Percentiles rank a stretch among this genome's conserved stretches.
These are phyloP conservation scores for Micromonas commoda DNA, from an alignment of 139 green algal genomes.

Conservation along the genomic window DNA sequence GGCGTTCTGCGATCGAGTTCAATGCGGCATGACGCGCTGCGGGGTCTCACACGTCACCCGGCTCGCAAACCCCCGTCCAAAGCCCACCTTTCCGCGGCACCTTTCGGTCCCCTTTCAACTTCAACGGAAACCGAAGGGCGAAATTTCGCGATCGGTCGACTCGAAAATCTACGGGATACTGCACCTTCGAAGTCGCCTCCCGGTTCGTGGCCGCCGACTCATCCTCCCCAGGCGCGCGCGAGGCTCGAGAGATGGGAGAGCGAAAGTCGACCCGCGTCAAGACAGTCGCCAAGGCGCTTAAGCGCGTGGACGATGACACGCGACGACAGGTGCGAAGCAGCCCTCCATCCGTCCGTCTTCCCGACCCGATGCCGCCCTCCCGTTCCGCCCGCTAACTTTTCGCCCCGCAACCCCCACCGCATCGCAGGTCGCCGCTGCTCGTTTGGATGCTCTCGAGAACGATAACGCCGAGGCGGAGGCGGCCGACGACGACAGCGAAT, in stretches of 20 bases:
- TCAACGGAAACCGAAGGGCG: background rate
- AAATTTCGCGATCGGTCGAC: background rate
- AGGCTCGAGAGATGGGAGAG: background rate
- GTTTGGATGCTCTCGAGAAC: conserved; percentile 66
- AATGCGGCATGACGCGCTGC: background rate
- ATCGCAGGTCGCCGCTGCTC: conserved; percentile 48
- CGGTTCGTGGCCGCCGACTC: background rate
- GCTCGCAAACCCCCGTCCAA: background rate
- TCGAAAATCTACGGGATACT: background rate
- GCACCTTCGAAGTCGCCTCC: background rate
- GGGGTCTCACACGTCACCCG: background rate
- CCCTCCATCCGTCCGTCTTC: background rate
- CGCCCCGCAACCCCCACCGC: background rate
- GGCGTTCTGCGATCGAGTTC: background rate
- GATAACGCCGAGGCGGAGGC: conserved; percentile 44
- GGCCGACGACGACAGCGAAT: conserved; percentile 6
- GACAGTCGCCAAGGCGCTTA: background rate
- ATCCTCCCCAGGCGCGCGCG: too few relatives aligned
- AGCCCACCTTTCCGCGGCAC: background rate
- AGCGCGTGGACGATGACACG: background rate
- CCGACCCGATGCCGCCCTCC: background rate
- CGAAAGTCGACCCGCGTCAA: background rate
- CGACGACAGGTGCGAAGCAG: background rate
- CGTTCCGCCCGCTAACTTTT: background rate
- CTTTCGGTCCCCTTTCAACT: background rate